Evolutionary conservation across 495 filamentous ascomycete species (phyloP), one percentile per base, ranked within the genome.

Genomic region (Hypomontagnella monticulosa): DNA sequence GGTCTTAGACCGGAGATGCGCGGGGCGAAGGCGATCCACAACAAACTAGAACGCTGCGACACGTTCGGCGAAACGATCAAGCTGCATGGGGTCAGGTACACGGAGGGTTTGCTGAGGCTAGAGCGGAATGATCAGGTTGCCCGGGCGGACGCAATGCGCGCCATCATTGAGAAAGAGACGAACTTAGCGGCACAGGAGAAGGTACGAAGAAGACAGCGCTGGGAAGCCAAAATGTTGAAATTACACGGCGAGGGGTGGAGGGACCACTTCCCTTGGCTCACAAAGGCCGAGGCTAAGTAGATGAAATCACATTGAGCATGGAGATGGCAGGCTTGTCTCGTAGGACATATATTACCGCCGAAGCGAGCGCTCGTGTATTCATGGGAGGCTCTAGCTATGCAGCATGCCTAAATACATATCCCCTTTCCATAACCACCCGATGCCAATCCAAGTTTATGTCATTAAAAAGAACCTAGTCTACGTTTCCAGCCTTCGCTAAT

Each of bases 111-210:
- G 33, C 18, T 70, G 16, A 61, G 65, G 4, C 27, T 41, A n/a
- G 71, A 76, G 53, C 51, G 59, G 33, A 33, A 41, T 7, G 73
- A 84, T 52, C 57, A 57, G 34, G 40, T 73, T 10, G 79, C 73
- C 14, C 67, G 80, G 51, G 79, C 78, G 0, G 71, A 70, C 30
- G 82, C 76, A 50, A 76, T 87, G 78, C 79, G 80, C 62, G 62
- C 62, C 44, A 66, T 87, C 19, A 78, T 87, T 32, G 61, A 76
- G 42, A 50, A 73, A 61, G 85, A 87, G 77, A 73, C 65, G 55
- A 71, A 48, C 46, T 50, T 84, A 27, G 78, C 76, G n/a, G 62
- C 73, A 40, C 43, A 72, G 57, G 84, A 87, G 72, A 69, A 66
- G 56, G 56, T 30, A 18, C 64, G 71, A 61, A 46, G 47, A 54